phyloP scores from a whole-genome alignment of 129 eudicot genomes.

The Tagetes patula region DNA sequence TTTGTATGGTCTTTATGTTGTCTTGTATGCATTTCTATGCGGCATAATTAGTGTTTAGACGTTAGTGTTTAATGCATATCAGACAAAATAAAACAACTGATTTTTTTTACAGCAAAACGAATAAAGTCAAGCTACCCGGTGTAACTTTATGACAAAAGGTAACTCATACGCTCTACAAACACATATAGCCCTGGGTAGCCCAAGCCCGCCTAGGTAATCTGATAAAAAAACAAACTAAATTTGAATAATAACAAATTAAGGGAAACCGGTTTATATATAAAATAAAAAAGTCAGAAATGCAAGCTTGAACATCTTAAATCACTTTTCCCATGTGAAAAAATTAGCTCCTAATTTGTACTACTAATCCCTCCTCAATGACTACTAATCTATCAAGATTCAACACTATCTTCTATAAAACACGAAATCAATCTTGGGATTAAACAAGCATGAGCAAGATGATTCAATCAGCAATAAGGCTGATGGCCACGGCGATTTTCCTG shows the following conservation, averaged over 20 bases:
- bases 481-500: constrained; percentile 32
- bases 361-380: constrained; percentile 25
- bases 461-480: constrained; percentile 33
- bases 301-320: constrained; percentile 16
- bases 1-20: no score
- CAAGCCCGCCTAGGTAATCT: not conserved
- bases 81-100: no score
- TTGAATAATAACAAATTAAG: constrained; percentile 25
- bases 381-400: constrained; percentile 18
- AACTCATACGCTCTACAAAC: no score
- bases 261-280: not conserved
- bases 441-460: constrained; percentile 23
- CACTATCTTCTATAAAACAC: constrained; percentile 22
- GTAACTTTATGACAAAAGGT: no score
- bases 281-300: not conserved
- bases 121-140: no score
- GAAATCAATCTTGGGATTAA: not conserved
- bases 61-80: no score
- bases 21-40: no score
- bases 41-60: no score
- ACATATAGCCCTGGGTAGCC: no score
- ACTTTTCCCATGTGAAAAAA: constrained; percentile 22
- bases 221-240: not conserved
- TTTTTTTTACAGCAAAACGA: no score
- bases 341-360: constrained; percentile 33